phyloP scores from a whole-genome alignment of 1,139 yeast species.

The Casaregolazyma lundiana region DNA sequence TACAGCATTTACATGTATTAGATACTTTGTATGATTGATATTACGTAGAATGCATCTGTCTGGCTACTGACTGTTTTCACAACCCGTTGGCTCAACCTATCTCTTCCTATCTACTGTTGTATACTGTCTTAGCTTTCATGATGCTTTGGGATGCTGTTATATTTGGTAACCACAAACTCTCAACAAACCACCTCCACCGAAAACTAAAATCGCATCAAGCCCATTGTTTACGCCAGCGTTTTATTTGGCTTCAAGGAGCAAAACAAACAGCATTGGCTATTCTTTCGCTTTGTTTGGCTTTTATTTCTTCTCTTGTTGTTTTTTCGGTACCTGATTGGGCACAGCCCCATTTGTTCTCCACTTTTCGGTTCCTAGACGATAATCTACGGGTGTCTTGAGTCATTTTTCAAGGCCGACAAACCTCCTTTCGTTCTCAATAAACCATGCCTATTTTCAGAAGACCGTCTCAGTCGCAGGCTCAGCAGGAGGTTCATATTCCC shows the following conservation, averaged over 20 bases:
- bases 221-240: too few relatives aligned
- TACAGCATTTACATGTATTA: not conserved
- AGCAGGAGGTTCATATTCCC: slow-evolving; percentile 1
- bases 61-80: too few relatives aligned
- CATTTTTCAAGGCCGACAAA: too few relatives aligned
- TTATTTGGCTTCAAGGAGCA: too few relatives aligned
- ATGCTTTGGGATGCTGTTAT: not conserved
- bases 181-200: not conserved
- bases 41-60: too few relatives aligned
- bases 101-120: not conserved
- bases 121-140: not conserved
- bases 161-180: slow-evolving; percentile 1
- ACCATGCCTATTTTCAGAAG: slow-evolving; percentile 24
- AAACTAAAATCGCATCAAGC: not conserved
- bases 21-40: too few relatives aligned
- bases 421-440: not conserved
- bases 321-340: too few relatives aligned
- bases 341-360: not conserved
- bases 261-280: too few relatives aligned
- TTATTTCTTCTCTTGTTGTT: not conserved
- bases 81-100: not conserved
- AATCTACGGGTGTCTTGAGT: too few relatives aligned
- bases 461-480: slow-evolving; percentile 8
- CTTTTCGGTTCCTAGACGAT: not conserved
- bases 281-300: not conserved